phyloP scores from a whole-genome alignment of 2,329 filamentous ascomycete genomes.

The Macrophomina tecta region DNA sequence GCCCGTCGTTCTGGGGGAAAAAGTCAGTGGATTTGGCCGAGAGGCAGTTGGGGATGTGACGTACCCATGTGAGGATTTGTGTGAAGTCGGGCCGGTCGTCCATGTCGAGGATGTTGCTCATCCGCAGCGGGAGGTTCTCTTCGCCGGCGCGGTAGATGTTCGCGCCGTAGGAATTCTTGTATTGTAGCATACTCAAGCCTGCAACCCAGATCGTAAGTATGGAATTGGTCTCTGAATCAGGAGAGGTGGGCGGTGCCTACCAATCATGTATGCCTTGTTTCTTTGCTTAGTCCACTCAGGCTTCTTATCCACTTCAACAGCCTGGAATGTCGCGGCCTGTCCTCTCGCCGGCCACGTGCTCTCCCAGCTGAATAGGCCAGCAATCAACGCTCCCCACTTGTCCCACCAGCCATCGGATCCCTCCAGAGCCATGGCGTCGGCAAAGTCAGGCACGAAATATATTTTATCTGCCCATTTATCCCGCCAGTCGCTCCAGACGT shows the following conservation, averaged over 20 bases:
- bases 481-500: neutral
- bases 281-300: slow-evolving; percentile 33
- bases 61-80: slow-evolving; percentile 43
- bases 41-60: neutral
- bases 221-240: neutral
- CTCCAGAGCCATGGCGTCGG: slow-evolving; percentile 39
- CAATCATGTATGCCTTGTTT: slow-evolving; percentile 45
- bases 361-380: slow-evolving; percentile 49
- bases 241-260: neutral
- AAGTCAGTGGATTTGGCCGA: neutral
- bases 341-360: slow-evolving; percentile 40
- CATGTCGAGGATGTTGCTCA: slow-evolving; percentile 45
- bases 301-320: slow-evolving; percentile 35
- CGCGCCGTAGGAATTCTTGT: slow-evolving; percentile 41
- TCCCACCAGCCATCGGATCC: slow-evolving; percentile 38
- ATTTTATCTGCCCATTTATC: slow-evolving; percentile 6
- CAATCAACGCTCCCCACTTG: slow-evolving; percentile 41
- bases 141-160: slow-evolving; percentile 44
- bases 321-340: slow-evolving; percentile 1
- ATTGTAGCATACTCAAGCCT: slow-evolving; percentile 37
- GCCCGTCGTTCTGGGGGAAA: slow-evolving; percentile 39
- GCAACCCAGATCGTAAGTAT: neutral
- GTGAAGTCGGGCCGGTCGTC: slow-evolving; percentile 38
- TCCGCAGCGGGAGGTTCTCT: slow-evolving; percentile 43
- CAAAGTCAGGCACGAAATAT: slow-evolving; percentile 46